These are phyloP conservation scores for Teunomyces cretensis DNA, from an alignment of 805 yeast genomes.

Conservation along the genomic window DNA sequence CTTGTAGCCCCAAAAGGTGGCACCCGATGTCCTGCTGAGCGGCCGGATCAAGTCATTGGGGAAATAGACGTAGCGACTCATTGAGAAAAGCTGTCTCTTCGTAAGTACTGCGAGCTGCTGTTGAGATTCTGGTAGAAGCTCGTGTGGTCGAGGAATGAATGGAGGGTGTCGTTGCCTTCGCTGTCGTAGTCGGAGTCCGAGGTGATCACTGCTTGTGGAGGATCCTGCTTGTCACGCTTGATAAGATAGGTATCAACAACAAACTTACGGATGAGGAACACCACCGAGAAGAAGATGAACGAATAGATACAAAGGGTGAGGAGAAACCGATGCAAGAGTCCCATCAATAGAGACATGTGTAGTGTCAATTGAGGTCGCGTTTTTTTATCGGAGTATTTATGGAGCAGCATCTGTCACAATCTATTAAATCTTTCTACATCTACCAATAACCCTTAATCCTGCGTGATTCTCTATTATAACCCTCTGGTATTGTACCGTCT, in stretches of 20 bases:
- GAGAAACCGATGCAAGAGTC: neutral
- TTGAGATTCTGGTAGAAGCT: constrained; percentile 31
- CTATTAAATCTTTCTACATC: too few relatives aligned
- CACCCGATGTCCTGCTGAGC: neutral
- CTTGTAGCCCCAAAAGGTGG: constrained; percentile 24
- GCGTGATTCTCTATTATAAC: too few relatives aligned
- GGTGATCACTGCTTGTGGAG: neutral
- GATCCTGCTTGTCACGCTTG: neutral
- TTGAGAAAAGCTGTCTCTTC: constrained; percentile 41
- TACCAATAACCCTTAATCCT: too few relatives aligned
- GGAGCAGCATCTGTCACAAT: too few relatives aligned
- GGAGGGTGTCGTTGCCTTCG: constrained; percentile 4
- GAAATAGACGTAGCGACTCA: constrained; percentile 31
- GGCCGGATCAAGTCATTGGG: constrained; percentile 29
- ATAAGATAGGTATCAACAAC: constrained; percentile 1
- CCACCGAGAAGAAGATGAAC: neutral
- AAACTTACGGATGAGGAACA: neutral
- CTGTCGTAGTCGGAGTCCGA: constrained; percentile 6
- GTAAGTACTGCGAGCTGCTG: constrained; percentile 42
- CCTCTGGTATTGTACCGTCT: too few relatives aligned
- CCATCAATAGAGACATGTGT: neutral
- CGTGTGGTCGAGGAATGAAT: constrained; percentile 11
- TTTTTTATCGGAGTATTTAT: too few relatives aligned
- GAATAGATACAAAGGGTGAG: neutral
- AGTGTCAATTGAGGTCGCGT: neutral